Evolutionary conservation across 257 asterid species (phyloP), one percentile per base, ranked within the genome.

Genomic region (Paraleonurus japonicus): DNA sequence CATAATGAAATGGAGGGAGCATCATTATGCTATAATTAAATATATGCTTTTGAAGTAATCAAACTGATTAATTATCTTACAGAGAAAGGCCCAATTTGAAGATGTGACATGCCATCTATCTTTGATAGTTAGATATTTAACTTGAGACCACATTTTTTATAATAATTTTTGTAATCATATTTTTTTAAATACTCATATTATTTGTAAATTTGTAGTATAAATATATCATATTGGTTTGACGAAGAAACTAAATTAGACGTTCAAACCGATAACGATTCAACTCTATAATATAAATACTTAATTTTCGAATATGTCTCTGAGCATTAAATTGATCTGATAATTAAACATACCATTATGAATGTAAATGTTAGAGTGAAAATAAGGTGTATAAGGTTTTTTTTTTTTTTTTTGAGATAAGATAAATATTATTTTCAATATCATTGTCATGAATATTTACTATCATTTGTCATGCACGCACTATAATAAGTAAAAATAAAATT

Each of bases 31-130:
- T 22, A 37, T 20, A 1, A 57, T 23, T 57, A 61, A 26, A 15
- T 23, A 15, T 23, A 55, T 55, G 43, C 1, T 9, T 47, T 51
- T 19, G 11, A 23, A 32, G 10, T 51, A 62, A 62, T 63, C 16
- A 63, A 37, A 28, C 22, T 20, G 45, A 50, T 37, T 37, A 72
- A 23, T 62, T 15, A 15, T 15, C 43, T 7, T 12, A 35, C 11
- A 8, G 19, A 15, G 20, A 15, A 45, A 13, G 6, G 19, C 7
- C 20, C 53, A 45, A 55, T 11, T 13, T 48, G 70, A 24, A 39
- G 67, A 73, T 64, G 66, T 65, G 78, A 73, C 45, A 19, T 64
- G 60, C 16, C 48, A 64, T 50, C 72, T 50, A 51, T 23, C 63
- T 12, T n/a, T 61, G 43, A 48, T 61, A 32, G 24, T 2, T 50